Evolutionary conservation across 768 basidiomycete genomes (phyloP), one percentile per base, ranked within the genome.

Genomic region (Rossbeevera mucosa): DNA sequence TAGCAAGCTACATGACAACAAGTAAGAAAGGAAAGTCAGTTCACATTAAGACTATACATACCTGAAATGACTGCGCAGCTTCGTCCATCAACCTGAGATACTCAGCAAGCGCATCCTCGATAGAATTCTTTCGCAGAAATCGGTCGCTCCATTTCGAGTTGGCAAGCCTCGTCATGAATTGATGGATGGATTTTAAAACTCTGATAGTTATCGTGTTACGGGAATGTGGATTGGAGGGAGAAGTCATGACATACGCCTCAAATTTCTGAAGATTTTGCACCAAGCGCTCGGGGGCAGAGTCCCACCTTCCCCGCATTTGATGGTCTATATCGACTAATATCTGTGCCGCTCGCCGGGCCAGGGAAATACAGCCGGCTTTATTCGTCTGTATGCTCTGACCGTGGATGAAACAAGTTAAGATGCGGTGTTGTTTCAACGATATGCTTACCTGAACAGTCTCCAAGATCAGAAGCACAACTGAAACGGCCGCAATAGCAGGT

Each of bases 21-120:
- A n/a, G 51, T 21, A 45, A 22, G 13, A 52, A 14, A 20, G 42
- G 3, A 36, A 18, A 36, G 29, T 33, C 2, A 2, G 5, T 22
- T 22, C 16, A 25, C 9, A 20, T 26, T 7, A 43, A 47, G 13
- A 38, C 16, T 7, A 41, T 7, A 30, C 50, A 11, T 2, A 75
- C 78, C 69, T 79, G 77, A 52, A 79, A 78, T 8, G 76, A 71
- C 44, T 73, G 72, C 11, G 73, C 69, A 11, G 78, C 75, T 21
- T 79, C 77, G 21, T 77, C 72, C 29, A 79, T 58, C 44, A 64
- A 61, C 18, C 49, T 59, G 30, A 66, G 61, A 44, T 70, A 71
- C 7, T 71, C 65, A 2, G 38, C 58, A 4, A 79, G 63, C 4
- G 75, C 68, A 29, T 59, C 62, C 51, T 78, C 76, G 14, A 77